Percentiles rank a stretch among this genome's conserved stretches.
These are phyloP conservation scores for Akanthomyces dipterigenus DNA, from an alignment of 2,329 filamentous ascomycete genomes.

Conservation along the genomic window DNA sequence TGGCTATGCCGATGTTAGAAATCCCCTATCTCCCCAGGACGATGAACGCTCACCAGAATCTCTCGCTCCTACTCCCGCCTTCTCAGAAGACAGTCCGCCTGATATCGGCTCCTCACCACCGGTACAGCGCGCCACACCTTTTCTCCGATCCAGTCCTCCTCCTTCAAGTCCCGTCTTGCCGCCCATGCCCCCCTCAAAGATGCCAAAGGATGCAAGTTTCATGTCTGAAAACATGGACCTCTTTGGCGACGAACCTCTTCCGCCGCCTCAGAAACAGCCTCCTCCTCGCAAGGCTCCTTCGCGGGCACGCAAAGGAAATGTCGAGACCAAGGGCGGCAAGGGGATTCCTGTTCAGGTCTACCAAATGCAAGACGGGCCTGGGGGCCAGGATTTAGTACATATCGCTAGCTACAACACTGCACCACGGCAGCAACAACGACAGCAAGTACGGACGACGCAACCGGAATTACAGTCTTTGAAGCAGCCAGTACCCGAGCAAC, in stretches of 20 bases:
- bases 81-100: constrained; percentile 61
- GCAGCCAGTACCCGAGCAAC: constrained; percentile 15
- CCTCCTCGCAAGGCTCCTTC: not conserved
- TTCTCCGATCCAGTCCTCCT: constrained; percentile 52
- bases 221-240: constrained; percentile 67
- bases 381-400: constrained; percentile 29
- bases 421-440: constrained; percentile 11
- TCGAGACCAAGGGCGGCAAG: constrained; percentile 27
- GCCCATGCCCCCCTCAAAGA: constrained; percentile 53
- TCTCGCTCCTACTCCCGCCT: constrained; percentile 43
- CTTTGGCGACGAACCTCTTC: constrained; percentile 54
- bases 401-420: constrained; percentile 29
- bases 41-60: constrained; percentile 51
- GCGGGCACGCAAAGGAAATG: not conserved
- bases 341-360: constrained; percentile 39
- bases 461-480: constrained; percentile 21
- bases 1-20: constrained; percentile 24
- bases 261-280: constrained; percentile 29
- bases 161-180: constrained; percentile 75
- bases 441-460: constrained; percentile 14
- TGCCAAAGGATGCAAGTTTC: constrained; percentile 70
- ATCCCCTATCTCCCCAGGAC: constrained; percentile 39
- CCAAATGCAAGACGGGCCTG: constrained; percentile 29
- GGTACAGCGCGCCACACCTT: constrained; percentile 56
- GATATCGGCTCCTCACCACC: constrained; percentile 90